A percentile compares a stretch with the other conserved stretches of the same genome.
Evolutionary conservation across 345 rosid genomes (phyloP).

Genomic region (Citrus inodora): DNA sequence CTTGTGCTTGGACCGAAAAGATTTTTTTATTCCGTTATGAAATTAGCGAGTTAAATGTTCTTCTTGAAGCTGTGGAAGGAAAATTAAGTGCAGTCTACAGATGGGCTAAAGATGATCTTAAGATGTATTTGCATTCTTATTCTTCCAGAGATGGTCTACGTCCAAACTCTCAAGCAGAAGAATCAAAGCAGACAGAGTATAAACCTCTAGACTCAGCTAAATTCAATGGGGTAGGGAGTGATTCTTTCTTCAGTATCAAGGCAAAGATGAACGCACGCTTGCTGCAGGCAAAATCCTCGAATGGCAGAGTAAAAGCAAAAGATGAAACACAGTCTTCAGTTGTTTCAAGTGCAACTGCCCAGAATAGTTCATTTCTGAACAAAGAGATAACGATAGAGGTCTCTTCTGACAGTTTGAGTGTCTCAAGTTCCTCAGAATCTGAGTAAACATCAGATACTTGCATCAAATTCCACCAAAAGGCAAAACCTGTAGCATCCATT

Average conservation of each 20-base stretch:
- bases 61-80: conserved; percentile 59
- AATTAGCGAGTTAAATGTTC: conserved; percentile 48
- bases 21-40: conserved; percentile 48
- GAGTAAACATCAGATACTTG: conserved; percentile 8
- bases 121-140: conserved; percentile 19
- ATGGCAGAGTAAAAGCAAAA: conserved; percentile 6
- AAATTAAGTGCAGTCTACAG: conserved; percentile 42
- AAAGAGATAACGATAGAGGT: background rate
- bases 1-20: conserved; percentile 52
- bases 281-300: conserved; percentile 11
- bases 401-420: conserved; percentile 24
- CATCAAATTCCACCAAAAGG: conserved; percentile 2
- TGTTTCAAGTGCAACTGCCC: conserved; percentile 1
- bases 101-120: conserved; percentile 43
- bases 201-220: conserved; percentile 1
- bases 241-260: conserved; percentile 21
- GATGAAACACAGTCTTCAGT: conserved; percentile 10
- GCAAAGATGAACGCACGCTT: conserved; percentile 33
- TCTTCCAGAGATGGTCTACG: conserved; percentile 14
- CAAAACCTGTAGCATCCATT: background rate
- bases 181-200: conserved; percentile 15
- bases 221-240: conserved; percentile 11
- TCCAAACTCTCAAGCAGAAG: background rate
- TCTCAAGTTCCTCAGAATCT: conserved; percentile 37
- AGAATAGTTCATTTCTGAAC: background rate